Base-by-base conservation (phyloP, 768 basidiomycete genomes). In the Pholiota microspora region DNA sequence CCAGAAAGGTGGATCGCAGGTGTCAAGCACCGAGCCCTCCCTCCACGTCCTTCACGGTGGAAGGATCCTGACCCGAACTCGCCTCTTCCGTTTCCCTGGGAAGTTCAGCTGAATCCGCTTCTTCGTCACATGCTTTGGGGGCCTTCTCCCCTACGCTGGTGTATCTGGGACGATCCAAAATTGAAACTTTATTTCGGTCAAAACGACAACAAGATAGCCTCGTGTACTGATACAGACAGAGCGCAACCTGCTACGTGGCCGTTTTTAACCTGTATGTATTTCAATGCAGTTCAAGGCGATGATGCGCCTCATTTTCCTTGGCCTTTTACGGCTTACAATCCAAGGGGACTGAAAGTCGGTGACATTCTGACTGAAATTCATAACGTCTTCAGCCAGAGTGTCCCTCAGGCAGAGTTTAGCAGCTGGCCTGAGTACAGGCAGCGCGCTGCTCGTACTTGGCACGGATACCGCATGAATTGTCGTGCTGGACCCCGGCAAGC, bases 191-290 rank as follows among this genome's bases (percentile, higher is more conserved):
- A 67, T 38, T 70, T 69, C 31, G 72, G 71, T 23, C 62, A n/a
- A n/a, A n/a, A n/a, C n/a, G n/a, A n/a, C n/a, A n/a, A n/a, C n/a
- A n/a, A 68, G 12, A 64, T 67, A 29, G 46, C 62, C 21, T 59
- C 60, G 6, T 65, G 75, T 42, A 57, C 67, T 13, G 54, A 63
- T 1, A 62, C 70, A 2, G 79, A 80, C 57, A 61, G 67, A 45
- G 69, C 77, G n/a, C 82, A 86, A 63, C 83, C 85, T 0, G 85
- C 85, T n/a, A 85, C 85, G 7, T 78, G 68, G 62, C 86, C 86
- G 0, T 77, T 84, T 54, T 68, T 85, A 42, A 79, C 79, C 7
- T 73, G 78, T 53, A 76, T 88, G 76, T 75, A 73, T 59, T 78
- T 88, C 66, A 74, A 72, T 53, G 74, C 68, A 2, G 70, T 85